phyloP scores from a whole-genome alignment of 306 rosid species.

The Arachis hypogaea region DNA sequence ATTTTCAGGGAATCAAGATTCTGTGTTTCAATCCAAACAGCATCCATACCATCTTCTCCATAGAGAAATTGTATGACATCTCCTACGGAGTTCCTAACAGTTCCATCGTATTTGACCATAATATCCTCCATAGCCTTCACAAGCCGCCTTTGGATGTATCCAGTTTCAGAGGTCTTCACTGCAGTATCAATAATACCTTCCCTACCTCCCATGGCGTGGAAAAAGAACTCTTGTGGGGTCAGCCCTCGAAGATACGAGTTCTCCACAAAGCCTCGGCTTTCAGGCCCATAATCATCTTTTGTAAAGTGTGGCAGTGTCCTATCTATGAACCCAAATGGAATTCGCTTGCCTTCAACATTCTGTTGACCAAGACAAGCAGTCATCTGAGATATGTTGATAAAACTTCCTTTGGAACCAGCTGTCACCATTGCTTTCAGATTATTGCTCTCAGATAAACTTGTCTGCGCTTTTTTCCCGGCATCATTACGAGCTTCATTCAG shows the following conservation, averaged over 20 bases:
- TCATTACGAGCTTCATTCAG: constrained; percentile 96
- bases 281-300: constrained; percentile 95
- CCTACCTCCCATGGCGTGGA: constrained; percentile 99
- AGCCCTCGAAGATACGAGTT: constrained; percentile 96
- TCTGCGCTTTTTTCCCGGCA: constrained; percentile 96
- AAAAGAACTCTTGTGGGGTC: constrained; percentile 99
- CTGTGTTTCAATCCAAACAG: constrained; percentile 97
- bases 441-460: constrained; percentile 93
- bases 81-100: constrained; percentile 95
- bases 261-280: constrained; percentile 99
- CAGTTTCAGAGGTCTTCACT: constrained; percentile 98
- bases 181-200: constrained; percentile 99
- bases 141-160: constrained; percentile 95
- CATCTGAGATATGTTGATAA: constrained; percentile 98
- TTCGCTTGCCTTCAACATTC: constrained; percentile 98
- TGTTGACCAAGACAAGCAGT: constrained; percentile 99
- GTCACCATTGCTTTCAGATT: constrained; percentile 99
- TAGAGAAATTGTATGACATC: constrained; percentile 97
- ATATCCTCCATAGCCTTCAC: constrained; percentile 99
- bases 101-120: constrained; percentile 98
- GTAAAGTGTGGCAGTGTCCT: constrained; percentile 97
- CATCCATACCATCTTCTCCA: constrained; percentile 99
- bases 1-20: constrained; percentile 91
- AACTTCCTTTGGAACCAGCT: constrained; percentile 99
- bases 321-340: constrained; percentile 92